These are phyloP conservation scores for Bocquillonia castaneifolia DNA, from an alignment of 441 rosid species.

Conservation along the genomic window DNA sequence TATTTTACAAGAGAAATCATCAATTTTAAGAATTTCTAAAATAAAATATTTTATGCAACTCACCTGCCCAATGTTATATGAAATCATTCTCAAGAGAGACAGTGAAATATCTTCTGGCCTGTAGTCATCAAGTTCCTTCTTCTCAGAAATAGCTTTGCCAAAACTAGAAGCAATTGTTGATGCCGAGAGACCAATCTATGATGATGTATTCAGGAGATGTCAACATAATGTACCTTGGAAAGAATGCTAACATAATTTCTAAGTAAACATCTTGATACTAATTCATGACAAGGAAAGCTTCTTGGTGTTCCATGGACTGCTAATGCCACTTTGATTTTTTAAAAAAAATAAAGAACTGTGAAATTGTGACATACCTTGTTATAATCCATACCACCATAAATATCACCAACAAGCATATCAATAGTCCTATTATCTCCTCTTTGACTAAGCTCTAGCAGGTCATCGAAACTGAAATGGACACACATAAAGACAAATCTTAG, in stretches of 20 bases:
- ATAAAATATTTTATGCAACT: constrained; percentile 8
- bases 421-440: constrained; percentile 90
- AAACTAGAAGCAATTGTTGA: constrained; percentile 98
- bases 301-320: constrained; percentile 9
- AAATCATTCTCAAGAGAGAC: constrained; percentile 96
- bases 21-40: background rate
- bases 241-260: background rate
- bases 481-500: constrained; percentile 10
- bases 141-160: constrained; percentile 90
- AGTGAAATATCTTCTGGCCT: constrained; percentile 95
- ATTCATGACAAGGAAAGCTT: constrained; percentile 12
- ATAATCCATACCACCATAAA: constrained; percentile 96
- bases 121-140: constrained; percentile 86
- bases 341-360: constrained; percentile 17
- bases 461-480: constrained; percentile 70
- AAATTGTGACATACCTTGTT: constrained; percentile 57
- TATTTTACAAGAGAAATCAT: background rate
- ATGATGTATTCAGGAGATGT: constrained; percentile 16
- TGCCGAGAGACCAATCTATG: constrained; percentile 95
- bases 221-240: constrained; percentile 4
- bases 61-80: constrained; percentile 98
- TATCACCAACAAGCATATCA: constrained; percentile 99
- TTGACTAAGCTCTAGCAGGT: constrained; percentile 95
- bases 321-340: constrained; percentile 7
- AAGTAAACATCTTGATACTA: background rate